A percentile compares a stretch with the other conserved stretches of the same genome.
These are phyloP conservation scores for Komagataella populi DNA, from an alignment of 805 yeast genomes.

Conservation along the genomic window DNA sequence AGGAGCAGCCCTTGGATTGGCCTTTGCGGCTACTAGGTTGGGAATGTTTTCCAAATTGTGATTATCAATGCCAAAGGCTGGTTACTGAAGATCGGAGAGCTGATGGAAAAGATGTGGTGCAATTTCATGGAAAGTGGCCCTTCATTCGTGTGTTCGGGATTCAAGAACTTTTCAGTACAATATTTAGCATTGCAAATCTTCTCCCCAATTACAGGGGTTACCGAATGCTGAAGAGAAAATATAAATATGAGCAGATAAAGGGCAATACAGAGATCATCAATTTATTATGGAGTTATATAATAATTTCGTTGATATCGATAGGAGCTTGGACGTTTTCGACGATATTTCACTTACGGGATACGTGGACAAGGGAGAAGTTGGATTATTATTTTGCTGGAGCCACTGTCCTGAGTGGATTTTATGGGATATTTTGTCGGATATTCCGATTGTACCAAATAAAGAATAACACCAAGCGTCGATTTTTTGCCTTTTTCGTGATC, in stretches of 20 bases:
- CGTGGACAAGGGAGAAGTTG: constrained; percentile 62
- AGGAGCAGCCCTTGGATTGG: constrained; percentile 23
- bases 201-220: constrained; percentile 47
- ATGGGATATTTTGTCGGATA: constrained; percentile 48
- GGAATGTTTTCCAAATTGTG: constrained; percentile 76
- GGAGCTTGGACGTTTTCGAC: constrained; percentile 83
- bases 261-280: constrained; percentile 12
- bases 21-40: constrained; percentile 41
- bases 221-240: constrained; percentile 15
- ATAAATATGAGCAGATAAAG: constrained; percentile 5
- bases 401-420: constrained; percentile 72
- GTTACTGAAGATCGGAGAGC: constrained; percentile 43
- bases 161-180: constrained; percentile 72
- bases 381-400: constrained; percentile 92
- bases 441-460: constrained; percentile 37
- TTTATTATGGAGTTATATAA: constrained; percentile 23
- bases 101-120: constrained; percentile 43
- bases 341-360: constrained; percentile 80
- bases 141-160: constrained; percentile 63
- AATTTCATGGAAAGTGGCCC: constrained; percentile 98
- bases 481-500: constrained; percentile 27
- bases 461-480: constrained; percentile 13
- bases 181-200: constrained; percentile 65
- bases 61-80: constrained; percentile 80
- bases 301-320: constrained; percentile 53